Percentiles rank a stretch among this genome's conserved stretches.
Evolutionary conservation across 2,329 filamentous ascomycete species (phyloP).

Genomic region (Sporothrix inflata): DNA sequence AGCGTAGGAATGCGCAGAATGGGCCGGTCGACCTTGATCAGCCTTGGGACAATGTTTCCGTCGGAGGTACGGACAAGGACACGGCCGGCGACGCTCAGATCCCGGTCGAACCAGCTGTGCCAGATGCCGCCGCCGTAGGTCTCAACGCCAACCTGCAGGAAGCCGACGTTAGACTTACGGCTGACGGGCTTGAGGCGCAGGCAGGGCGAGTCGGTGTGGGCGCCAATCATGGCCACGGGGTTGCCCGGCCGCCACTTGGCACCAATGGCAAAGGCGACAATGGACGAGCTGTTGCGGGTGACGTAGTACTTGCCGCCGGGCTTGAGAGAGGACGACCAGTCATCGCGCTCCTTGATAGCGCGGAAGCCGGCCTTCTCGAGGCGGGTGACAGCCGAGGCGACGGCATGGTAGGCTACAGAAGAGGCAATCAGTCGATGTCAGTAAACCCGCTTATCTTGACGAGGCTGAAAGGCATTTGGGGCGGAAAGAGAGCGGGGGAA

Average conservation of each 20-base stretch:
- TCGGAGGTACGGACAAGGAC: slow-evolving; percentile 72
- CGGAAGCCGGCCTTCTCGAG: slow-evolving; percentile 84
- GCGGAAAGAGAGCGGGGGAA: neutral
- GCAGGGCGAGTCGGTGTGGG: slow-evolving; percentile 93
- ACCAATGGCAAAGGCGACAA: slow-evolving; percentile 90
- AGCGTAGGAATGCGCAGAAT: slow-evolving; percentile 91
- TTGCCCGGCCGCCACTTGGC: slow-evolving; percentile 90
- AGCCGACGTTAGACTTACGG: slow-evolving; percentile 83
- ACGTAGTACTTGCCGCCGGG: slow-evolving; percentile 96
- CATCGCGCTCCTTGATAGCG: slow-evolving; percentile 86
- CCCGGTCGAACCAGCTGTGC: slow-evolving; percentile 98
- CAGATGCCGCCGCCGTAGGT: slow-evolving; percentile 96
- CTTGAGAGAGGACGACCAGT: slow-evolving; percentile 77
- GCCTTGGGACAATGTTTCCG: slow-evolving; percentile 76
- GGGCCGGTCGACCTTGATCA: slow-evolving; percentile 88
- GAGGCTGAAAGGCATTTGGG: neutral
- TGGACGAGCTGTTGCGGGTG: slow-evolving; percentile 88
- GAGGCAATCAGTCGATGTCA: neutral
- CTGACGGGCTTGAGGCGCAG: slow-evolving; percentile 92
- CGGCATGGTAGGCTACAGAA: slow-evolving; percentile 86
- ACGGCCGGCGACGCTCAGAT: slow-evolving; percentile 86
- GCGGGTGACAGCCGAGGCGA: slow-evolving; percentile 74
- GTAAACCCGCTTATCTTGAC: neutral
- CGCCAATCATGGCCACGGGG: slow-evolving; percentile 88
- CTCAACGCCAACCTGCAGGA: slow-evolving; percentile 93